Evolutionary conservation across 768 basidiomycete genomes (phyloP), one percentile per base, ranked within the genome.

Genomic region (Hygrophoropsis aurantiaca): DNA sequence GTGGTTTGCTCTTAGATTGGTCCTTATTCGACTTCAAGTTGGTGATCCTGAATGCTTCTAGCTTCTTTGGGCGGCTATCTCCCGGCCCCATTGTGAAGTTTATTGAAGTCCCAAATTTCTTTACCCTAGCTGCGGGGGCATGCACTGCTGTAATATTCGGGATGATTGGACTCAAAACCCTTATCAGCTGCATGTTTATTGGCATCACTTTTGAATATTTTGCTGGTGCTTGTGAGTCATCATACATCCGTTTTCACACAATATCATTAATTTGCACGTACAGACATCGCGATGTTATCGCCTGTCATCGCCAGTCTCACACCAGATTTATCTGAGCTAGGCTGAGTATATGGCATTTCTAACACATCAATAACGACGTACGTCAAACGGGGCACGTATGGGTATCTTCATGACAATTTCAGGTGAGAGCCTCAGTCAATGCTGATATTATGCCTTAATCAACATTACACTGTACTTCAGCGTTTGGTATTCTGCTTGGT

Each of bases 41-140:
- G 25, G 69, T 75, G 1, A 71, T 84, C 19, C 53, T 82, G 18
- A 84, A 83, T 55, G 79, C 68, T 3, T 66, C 70, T 11, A 73
- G 73, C 41, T 59, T 79, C 16, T 61, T 77, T 33, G 84, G 84
- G 5, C 74, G 83, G 27, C 55, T 75, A 2, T 51, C 80, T 10
- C 72, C 79, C 0, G 72, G 71, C 16, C 59, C 74, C 20, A 56
- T 80, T 24, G 73, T 70, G n/a, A 61, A 65, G 26, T 56, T 50
- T 32, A 48, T 73, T 49, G 80, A 82, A 1, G 66, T 74, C 8
- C 71, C 72, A 53, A 75, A 69, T 47, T 53, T 74, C 11, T 57
- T 75, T 5, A 66, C 73, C 18, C 56, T 71, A 19, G 62, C 69
- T 26, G 63, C 68, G 3, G 36, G 55, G 24, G 37, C 48, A 3